Base-by-base conservation (phyloP, 805 yeast genomes). In the Millerago galiae region DNA sequence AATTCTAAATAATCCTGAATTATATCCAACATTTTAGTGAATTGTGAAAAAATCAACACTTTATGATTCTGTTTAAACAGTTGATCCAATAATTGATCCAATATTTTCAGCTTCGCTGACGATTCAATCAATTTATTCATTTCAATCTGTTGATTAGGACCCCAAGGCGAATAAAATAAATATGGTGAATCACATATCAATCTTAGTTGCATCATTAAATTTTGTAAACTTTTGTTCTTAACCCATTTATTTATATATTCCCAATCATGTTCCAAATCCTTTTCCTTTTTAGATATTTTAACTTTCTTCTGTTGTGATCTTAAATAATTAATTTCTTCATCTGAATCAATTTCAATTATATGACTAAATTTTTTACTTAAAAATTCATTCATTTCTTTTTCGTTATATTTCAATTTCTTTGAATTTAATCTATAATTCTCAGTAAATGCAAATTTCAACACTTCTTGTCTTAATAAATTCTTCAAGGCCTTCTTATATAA, bases 151-250 rank as follows among this genome's bases (percentile, higher is more conserved):
- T 69, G 54, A 4, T 69, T 74, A 34, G 66, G 70, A 7, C 54
- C 57, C 73, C 81, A 86, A 0, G 98, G 98, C 48, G 79, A 83
- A 62, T 81, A 87, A 56, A 84, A 87, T 34, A 85, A 59, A 55
- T 83, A 84, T 0, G 97, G 96, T 0, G 96, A 83, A 55, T 88
- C 82, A 51, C 96, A 89, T 8, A 87, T 75, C 45, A 81, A 77
- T 35, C 99, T 70, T 40, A 90, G 68, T 60, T 90, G 97, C 87
- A 90, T 87, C 65, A 84, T 70, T 52, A 78, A 53, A 53, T 86
- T 87, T 48, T 75, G 81, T 41, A 86, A 64, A 38, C 69, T 70
- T 50, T 81, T 81, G 30, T 66, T 62, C 15, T 66, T 65, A 6
- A 81, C 58, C 45, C 74, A 74, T 32, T 58, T 65, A 21, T 59